Base-by-base conservation (phyloP, 2,329 filamentous ascomycete species). In the Ascochyta fabae region DNA sequence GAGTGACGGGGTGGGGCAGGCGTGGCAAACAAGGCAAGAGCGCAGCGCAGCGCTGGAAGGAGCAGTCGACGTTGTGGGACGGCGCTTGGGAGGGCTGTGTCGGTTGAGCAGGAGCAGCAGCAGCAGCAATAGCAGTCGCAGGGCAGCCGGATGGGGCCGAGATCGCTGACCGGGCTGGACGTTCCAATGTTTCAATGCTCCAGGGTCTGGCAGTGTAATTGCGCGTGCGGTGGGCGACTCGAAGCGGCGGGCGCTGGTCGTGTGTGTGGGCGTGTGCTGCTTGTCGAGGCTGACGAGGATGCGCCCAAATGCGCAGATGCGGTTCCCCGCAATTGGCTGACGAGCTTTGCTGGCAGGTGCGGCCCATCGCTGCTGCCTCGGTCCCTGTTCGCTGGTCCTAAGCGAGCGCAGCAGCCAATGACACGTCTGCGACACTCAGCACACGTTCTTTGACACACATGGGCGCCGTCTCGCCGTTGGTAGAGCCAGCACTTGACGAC, bases 251-350 rank as follows among this genome's bases (percentile, higher is more conserved):
- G 52, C 48, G 55, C 43, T 49, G 59, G 55, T 58, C 56, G 63
- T 65, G 60, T 56, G 59, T 49, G 51, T 48, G 59, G 48, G 48
- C 47, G 48, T 54, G 48, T 46, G 58, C 46, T 51, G 45, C 19
- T 45, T 31, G 35, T 48, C 53, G 40, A 55, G 24, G 39, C 44
- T 48, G 53, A 29, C 42, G 53, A 51, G 42, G 51, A 47, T 65
- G 64, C 64, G 62, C 66, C 59, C 56, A 64, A 53, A 56, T 63
- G 60, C 63, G 57, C 19, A 19, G 3, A 19, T 19, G 19, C 19
- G 24, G 40, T 65, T 60, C 65, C 66, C 65, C 67, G 66, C 66
- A 70, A 68, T 66, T 68, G 65, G 61, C 58, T 57, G 65, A 48
- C 53, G 22, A 47, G 52, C 52, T 50, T 55, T 50, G 46, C 46